Conservation (phyloP, 2,329 filamentous ascomycete genomes). For the Diaporthe ilicicola region DNA sequence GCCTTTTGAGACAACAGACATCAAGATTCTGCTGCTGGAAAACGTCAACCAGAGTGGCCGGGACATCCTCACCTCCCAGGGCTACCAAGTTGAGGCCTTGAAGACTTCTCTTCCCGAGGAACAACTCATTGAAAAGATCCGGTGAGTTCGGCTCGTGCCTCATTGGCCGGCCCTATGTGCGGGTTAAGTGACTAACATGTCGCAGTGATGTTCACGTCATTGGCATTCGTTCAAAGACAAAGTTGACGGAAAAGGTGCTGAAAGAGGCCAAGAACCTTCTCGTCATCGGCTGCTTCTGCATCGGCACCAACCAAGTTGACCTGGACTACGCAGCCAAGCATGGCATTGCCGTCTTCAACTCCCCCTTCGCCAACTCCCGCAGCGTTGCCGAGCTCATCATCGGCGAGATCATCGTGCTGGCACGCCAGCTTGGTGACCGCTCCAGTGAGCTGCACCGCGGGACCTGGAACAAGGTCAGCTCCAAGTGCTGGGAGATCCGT, state of each 20-base stretch:
- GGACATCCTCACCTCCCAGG: slow-evolving; percentile 83
- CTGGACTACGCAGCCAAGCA: slow-evolving; percentile 82
- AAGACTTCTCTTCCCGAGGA: slow-evolving; percentile 93
- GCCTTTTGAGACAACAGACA: slow-evolving; percentile 93
- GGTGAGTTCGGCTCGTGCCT: slow-evolving; percentile 59
- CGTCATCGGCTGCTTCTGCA: slow-evolving; percentile 98
- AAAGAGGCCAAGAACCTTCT: slow-evolving; percentile 92
- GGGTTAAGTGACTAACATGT: slow-evolving; percentile 34
- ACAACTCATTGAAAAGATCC: slow-evolving; percentile 95
- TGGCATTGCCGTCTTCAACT: slow-evolving; percentile 98
- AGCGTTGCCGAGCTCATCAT: slow-evolving; percentile 97
- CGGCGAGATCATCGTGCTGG: slow-evolving; percentile 88
- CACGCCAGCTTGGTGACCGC: slow-evolving; percentile 91
- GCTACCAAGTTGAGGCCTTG: slow-evolving; percentile 93
- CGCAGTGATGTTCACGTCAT: slow-evolving; percentile 92
- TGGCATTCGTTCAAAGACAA: slow-evolving; percentile 97
- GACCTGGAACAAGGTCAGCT: slow-evolving; percentile 97
- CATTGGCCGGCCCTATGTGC: neutral
- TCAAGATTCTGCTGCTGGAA: slow-evolving; percentile 94
- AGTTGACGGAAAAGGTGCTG: slow-evolving; percentile 85
- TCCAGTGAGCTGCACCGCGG: slow-evolving; percentile 94
- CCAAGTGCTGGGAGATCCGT: slow-evolving; percentile 96
- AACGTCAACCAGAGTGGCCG: slow-evolving; percentile 93
- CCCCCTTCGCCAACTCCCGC: slow-evolving; percentile 96
- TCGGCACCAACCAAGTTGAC: slow-evolving; percentile 96